A percentile compares a stretch with the other conserved stretches of the same genome.
These are phyloP conservation scores for Ascochyta pisi DNA, from an alignment of 2,329 filamentous ascomycete genomes.

Conservation along the genomic window DNA sequence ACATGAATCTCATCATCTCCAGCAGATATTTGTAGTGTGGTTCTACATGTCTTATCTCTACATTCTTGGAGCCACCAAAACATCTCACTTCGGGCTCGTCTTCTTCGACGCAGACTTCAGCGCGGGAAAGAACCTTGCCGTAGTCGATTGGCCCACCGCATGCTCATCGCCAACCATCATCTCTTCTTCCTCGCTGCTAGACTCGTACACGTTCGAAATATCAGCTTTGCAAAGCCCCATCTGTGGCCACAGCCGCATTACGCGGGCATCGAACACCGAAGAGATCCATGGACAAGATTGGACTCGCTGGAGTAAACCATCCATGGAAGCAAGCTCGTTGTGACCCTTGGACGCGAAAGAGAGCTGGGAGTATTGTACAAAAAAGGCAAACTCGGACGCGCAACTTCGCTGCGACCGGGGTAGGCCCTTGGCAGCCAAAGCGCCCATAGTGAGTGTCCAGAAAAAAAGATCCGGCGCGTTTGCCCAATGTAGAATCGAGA, in stretches of 20 bases:
- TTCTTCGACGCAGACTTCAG: conserved; percentile 1
- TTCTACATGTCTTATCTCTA: background rate
- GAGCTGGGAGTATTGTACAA: conserved; percentile 24
- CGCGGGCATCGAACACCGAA: conserved; percentile 28
- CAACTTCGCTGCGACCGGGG: conserved; percentile 2
- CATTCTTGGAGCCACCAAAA: background rate
- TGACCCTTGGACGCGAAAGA: conserved; percentile 11
- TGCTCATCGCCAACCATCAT: conserved; percentile 18
- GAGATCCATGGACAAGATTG: conserved; percentile 30
- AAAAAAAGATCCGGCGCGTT: conserved; percentile 32
- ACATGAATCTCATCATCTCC: no score
- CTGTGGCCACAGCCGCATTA: conserved; percentile 23
- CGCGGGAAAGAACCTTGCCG: conserved; percentile 24
- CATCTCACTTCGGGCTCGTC: background rate
- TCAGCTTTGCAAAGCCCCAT: conserved; percentile 29
- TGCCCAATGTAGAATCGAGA: conserved; percentile 27
- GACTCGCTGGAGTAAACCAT: background rate
- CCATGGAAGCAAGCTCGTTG: conserved; percentile 21
- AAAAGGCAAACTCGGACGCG: conserved; percentile 21
- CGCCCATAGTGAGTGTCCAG: conserved; percentile 42
- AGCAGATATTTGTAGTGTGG: no score
- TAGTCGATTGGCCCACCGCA: conserved; percentile 26
- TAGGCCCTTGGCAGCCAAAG: conserved; percentile 29
- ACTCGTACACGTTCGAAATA: conserved; percentile 14
- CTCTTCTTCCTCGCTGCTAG: conserved; percentile 20